These are phyloP conservation scores for Cyathus striatus DNA, from an alignment of 768 basidiomycete species.

Conservation along the genomic window DNA sequence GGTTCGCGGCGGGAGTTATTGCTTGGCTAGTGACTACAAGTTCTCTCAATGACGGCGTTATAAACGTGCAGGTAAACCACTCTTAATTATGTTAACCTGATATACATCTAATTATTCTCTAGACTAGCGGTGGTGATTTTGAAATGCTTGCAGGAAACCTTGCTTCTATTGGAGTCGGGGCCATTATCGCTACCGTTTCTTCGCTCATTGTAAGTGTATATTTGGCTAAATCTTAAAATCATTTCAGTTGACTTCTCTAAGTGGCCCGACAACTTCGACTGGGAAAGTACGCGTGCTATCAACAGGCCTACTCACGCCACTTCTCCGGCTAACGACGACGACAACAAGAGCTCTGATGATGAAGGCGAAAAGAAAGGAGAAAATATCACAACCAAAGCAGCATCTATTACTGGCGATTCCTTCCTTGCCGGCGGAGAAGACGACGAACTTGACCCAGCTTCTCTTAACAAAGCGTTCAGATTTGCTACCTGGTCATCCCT, in stretches of 20 bases:
- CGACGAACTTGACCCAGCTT: slow-evolving; percentile 58
- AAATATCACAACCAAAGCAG: slow-evolving; percentile 12
- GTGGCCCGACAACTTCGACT: slow-evolving; percentile 84
- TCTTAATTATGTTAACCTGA: neutral
- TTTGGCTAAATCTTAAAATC: neutral
- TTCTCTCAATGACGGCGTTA: slow-evolving; percentile 58
- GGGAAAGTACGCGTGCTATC: slow-evolving; percentile 72
- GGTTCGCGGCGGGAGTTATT: slow-evolving; percentile 64
- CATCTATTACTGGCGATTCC: slow-evolving; percentile 28
- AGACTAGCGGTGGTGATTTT: slow-evolving; percentile 48
- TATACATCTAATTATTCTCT: neutral
- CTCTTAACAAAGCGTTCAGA: slow-evolving; percentile 67
- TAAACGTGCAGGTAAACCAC: slow-evolving; percentile 56
- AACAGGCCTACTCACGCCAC: slow-evolving; percentile 35
- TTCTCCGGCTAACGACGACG: slow-evolving; percentile 12
- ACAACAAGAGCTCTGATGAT: slow-evolving; percentile 16
- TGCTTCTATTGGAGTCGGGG: slow-evolving; percentile 79
- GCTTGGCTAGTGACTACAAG: slow-evolving; percentile 86
- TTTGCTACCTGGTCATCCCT: slow-evolving; percentile 79
- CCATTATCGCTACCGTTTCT: slow-evolving; percentile 60
- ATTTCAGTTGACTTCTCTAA: slow-evolving; percentile 13
- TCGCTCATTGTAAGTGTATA: slow-evolving; percentile 54
- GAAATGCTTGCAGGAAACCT: slow-evolving; percentile 88
- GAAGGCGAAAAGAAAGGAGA: slow-evolving; percentile 37
- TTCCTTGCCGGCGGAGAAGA: slow-evolving; percentile 34